Evolutionary conservation across 2,329 filamentous ascomycete genomes (phyloP), one percentile per base, ranked within the genome.

Genomic region (Canariomyces notabilis): DNA sequence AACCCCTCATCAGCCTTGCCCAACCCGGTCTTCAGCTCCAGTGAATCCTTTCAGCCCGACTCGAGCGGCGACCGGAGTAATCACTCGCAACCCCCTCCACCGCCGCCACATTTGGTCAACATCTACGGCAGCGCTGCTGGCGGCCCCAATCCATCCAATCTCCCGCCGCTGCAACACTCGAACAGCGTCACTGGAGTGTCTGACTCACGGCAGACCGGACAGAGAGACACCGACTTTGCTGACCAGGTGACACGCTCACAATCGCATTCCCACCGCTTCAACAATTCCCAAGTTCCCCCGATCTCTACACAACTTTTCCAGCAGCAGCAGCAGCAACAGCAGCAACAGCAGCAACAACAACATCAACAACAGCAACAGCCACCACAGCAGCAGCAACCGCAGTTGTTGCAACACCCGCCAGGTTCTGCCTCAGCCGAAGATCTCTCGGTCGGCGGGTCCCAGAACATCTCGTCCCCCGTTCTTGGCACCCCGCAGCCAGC

Each of bases 181-280:
- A 66, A 61, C 55, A 59, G 60, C 46, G 56, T 58, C 42, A 54
- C 58, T 44, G 57, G 58, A 40, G 51, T 52, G 38, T 57, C 59
- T 52, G 54, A 56, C 45, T 54, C 53, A 33, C 58, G 56, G 37
- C 56, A n/a, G n/a, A n/a, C n/a, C n/a, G n/a, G n/a, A n/a, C n/a
- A 62, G 54, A 55, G 56, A 33, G 52, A 61, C 50, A 53, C 64
- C 45, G 74, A 77, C 51, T 75, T 72, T 53, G 64, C 64, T 46
- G 72, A 76, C 53, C 63, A 69, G 42, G 68, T 75, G 26, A 70
- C 69, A 46, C 73, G 74, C 44, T 74, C 74, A 12, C 74, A 78
- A 62, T 76, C 74, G 14, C 74, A 78, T 61, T 76, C 73, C 52
- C 72, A 76, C 51, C 72, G 72, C 56, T 75, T 71, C 55, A 64